A percentile compares a stretch with the other conserved stretches of the same genome.
Evolutionary conservation across 169 alveolate species (phyloP).

Genomic region (Ichthyophthirius multifiliis): DNA sequence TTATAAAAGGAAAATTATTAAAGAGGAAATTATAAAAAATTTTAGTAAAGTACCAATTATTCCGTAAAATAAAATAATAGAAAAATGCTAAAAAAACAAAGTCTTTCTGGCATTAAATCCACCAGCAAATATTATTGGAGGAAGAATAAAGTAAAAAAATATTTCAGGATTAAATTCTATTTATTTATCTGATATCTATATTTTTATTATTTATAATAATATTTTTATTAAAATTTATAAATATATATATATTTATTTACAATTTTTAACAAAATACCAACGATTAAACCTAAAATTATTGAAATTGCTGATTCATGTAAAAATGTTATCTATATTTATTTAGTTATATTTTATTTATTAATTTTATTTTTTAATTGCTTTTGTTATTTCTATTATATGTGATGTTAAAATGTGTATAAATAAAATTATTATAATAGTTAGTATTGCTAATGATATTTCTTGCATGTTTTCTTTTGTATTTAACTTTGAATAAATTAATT

Average conservation of each 20-base stretch:
- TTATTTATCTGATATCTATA: neutral
- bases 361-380: neutral
- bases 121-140: slow-evolving; percentile 74
- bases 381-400: neutral
- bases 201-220: neutral
- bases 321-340: neutral
- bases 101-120: slow-evolving; percentile 70
- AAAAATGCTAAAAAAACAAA: slow-evolving; percentile 58
- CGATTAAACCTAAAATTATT: neutral
- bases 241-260: neutral
- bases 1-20: slow-evolving; percentile 17
- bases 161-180: slow-evolving; percentile 58
- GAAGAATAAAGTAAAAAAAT: slow-evolving; percentile 71
- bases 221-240: neutral
- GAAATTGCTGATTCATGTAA: neutral
- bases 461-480: too few species aligned
- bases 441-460: neutral
- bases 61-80: slow-evolving; percentile 58
- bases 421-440: neutral
- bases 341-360: neutral
- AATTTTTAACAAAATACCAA: neutral
- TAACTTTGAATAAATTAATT: too few species aligned
- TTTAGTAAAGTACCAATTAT: slow-evolving; percentile 61
- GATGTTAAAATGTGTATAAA: neutral
- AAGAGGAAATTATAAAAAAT: slow-evolving; percentile 40